Percentiles rank a stretch among this genome's conserved stretches.
phyloP scores from a whole-genome alignment of 2,329 filamentous ascomycete genomes.

The Lomentospora prolificans region DNA sequence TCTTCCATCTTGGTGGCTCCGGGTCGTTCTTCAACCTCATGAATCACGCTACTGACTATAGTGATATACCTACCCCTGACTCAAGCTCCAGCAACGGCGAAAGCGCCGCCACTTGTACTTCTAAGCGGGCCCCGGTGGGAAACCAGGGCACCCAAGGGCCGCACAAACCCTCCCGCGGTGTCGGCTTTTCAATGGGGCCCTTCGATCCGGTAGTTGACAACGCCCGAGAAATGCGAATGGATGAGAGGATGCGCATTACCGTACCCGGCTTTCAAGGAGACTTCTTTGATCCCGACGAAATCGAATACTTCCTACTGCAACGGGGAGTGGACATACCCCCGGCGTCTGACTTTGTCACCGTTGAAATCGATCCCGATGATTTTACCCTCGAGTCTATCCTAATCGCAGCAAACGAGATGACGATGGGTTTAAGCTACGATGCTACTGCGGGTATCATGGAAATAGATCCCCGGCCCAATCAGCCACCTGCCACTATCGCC shows the following conservation, averaged over 20 bases:
- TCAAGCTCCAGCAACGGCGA: not conserved
- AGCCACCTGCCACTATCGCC: not conserved
- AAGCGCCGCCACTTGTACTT: not conserved
- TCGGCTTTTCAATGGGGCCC: conserved; percentile 25
- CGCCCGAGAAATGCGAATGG: conserved; percentile 31
- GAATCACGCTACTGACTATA: conserved; percentile 1
- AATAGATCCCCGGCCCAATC: not conserved
- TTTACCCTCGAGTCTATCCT: conserved; percentile 20
- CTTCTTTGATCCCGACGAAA: conserved; percentile 69
- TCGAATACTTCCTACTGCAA: conserved; percentile 61
- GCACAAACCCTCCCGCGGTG: conserved; percentile 1
- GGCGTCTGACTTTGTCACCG: conserved; percentile 48
- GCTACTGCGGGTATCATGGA: not conserved
- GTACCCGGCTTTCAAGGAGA: conserved; percentile 59
- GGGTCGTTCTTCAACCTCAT: conserved; percentile 50
- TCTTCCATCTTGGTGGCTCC: conserved; percentile 56
- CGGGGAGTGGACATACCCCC: conserved; percentile 54
- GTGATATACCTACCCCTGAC: not conserved
- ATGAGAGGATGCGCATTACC: conserved; percentile 38
- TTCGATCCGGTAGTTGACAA: conserved; percentile 30
- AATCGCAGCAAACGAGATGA: not conserved
- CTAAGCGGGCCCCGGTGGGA: conserved; percentile 18
- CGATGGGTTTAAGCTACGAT: not conserved
- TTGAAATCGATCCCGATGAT: conserved; percentile 39
- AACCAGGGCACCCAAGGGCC: conserved; percentile 23